A percentile compares a stretch with the other conserved stretches of the same genome.
Conservation (phyloP, 2,329 filamentous ascomycete species). For the Penicillium sp. region DNA sequence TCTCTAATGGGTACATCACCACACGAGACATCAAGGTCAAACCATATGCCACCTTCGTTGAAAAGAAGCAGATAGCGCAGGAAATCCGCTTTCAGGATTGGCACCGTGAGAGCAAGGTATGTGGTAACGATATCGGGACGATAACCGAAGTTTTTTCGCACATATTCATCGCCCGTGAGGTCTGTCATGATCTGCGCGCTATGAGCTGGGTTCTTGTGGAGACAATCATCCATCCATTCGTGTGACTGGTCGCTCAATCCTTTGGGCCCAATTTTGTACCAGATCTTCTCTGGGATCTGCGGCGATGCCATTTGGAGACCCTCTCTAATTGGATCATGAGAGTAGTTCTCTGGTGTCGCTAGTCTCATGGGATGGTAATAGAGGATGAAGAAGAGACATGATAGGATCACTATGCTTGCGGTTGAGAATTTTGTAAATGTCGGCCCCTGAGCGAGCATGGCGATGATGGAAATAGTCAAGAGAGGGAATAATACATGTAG, state of each 20-base stretch:
- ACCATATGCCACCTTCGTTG: not conserved
- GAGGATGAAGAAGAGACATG: constrained; percentile 5
- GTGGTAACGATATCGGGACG: constrained; percentile 1
- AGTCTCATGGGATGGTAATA: not conserved
- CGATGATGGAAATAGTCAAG: not conserved
- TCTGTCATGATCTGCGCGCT: constrained; percentile 5
- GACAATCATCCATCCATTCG: constrained; percentile 1
- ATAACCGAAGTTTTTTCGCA: not conserved
- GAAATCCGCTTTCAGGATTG: constrained; percentile 7
- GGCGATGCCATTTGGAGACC: not conserved
- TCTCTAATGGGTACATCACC: constrained; percentile 2
- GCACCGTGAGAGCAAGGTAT: constrained; percentile 1
- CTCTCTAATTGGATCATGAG: not conserved
- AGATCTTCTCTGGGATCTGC: constrained; percentile 3
- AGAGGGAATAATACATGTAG: not conserved
- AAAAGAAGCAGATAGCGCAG: constrained; percentile 5
- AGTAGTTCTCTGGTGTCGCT: not conserved
- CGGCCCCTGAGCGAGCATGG: not conserved
- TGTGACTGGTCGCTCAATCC: constrained; percentile 1
- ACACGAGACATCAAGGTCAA: constrained; percentile 8
- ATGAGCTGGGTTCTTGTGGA: constrained; percentile 4
- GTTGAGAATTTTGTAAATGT: constrained; percentile 2
- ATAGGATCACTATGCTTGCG: not conserved
- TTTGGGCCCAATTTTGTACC: constrained; percentile 6
- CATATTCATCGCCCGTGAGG: constrained; percentile 1